Percentiles rank a stretch among this genome's conserved stretches.
Evolutionary conservation across 2,329 filamentous ascomycete species (phyloP).

Genomic region (Botryotinia convoluta): DNA sequence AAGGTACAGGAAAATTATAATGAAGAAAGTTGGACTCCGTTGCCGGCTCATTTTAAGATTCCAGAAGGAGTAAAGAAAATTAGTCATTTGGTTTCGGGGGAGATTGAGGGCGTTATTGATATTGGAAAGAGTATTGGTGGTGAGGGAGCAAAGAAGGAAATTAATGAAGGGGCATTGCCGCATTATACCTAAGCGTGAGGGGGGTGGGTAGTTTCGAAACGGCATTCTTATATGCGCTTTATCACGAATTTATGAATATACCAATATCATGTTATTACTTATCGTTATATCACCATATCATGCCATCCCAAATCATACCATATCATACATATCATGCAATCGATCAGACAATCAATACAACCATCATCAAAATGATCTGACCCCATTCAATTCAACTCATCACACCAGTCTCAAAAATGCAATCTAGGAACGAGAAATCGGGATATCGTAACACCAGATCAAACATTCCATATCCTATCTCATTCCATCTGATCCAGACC

Average conservation of each 20-base stretch:
- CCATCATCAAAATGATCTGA: background rate
- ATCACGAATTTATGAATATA: background rate
- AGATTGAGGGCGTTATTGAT: conserved; percentile 20
- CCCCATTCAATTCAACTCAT: no score
- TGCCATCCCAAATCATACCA: background rate
- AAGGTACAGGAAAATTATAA: conserved; percentile 70
- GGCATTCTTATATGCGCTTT: background rate
- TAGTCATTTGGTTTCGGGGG: conserved; percentile 31
- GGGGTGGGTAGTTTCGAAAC: no score
- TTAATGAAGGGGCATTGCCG: background rate
- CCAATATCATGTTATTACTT: background rate
- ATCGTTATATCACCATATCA: background rate
- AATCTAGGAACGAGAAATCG: no score
- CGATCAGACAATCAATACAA: background rate
- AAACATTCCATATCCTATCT: no score
- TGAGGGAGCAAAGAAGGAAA: background rate
- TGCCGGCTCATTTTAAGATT: conserved; percentile 48
- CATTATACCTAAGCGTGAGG: background rate
- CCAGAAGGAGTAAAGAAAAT: conserved; percentile 30
- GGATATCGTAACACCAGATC: no score
- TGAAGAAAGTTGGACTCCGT: conserved; percentile 62
- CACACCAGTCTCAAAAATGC: no score
- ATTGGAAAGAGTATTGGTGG: conserved; percentile 26
- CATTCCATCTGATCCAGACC: no score
- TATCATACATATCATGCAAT: background rate